phyloP scores from a whole-genome alignment of 2,329 filamentous ascomycete species.

The Colletotrichum sansevieriae region DNA sequence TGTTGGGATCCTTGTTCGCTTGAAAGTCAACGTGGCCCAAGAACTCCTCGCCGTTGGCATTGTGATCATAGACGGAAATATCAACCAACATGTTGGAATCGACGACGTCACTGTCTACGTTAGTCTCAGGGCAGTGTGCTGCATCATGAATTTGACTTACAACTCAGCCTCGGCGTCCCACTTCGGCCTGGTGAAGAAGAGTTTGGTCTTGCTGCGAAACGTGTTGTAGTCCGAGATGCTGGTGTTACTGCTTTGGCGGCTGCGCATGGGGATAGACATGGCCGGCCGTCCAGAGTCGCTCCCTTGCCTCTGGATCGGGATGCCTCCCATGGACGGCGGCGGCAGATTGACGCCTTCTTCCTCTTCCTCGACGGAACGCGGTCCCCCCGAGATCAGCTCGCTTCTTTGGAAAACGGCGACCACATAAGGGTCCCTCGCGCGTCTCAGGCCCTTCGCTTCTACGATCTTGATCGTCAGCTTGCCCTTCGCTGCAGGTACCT shows the following conservation, averaged over 20 bases:
- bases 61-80: constrained; percentile 91
- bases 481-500: constrained; percentile 81
- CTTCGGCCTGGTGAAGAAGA: constrained; percentile 82
- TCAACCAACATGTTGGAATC: constrained; percentile 91
- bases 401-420: constrained; percentile 97
- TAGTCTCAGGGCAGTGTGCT: constrained; percentile 7
- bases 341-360: constrained; percentile 66
- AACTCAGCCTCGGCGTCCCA: constrained; percentile 98
- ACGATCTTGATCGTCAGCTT: constrained; percentile 91
- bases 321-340: constrained; percentile 65
- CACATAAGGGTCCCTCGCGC: constrained; percentile 90
- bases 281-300: constrained; percentile 84
- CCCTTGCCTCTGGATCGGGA: constrained; percentile 76
- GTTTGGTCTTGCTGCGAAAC: constrained; percentile 70
- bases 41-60: constrained; percentile 86
- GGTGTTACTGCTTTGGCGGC: constrained; percentile 95
- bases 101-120: constrained; percentile 83
- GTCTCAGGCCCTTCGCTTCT: constrained; percentile 85
- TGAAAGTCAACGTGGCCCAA: constrained; percentile 90
- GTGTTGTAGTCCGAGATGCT: constrained; percentile 77
- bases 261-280: constrained; percentile 97
- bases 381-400: constrained; percentile 92
- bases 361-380: constrained; percentile 72
- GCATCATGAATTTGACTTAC: constrained; percentile 66
- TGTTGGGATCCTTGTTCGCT: constrained; percentile 74